Percentiles rank a stretch among this genome's conserved stretches.
Evolutionary conservation across 192 early-diverging fungal species (phyloP).

Genomic region (Gamsiella multidivaricata): DNA sequence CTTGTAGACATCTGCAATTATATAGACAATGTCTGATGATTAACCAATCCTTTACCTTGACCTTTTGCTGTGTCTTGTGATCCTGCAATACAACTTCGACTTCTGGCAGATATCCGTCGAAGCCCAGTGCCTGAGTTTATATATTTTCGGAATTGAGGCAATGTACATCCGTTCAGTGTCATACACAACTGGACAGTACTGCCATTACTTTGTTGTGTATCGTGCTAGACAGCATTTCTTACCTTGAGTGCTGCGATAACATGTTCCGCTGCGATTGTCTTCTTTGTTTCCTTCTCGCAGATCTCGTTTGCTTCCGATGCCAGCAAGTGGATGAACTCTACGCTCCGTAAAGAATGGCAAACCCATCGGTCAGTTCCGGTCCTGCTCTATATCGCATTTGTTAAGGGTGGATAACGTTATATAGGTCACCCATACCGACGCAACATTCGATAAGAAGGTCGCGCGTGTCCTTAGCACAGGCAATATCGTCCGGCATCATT

Average conservation of each 20-base stretch:
- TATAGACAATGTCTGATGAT: too few relatives aligned
- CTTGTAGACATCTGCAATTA: too few relatives aligned
- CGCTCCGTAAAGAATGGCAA: constrained; percentile 6
- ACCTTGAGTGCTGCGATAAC: constrained; percentile 89
- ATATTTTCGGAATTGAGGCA: constrained; percentile 5
- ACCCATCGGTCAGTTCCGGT: constrained; percentile 1
- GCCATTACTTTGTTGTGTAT: not conserved
- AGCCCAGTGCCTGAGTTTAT: constrained; percentile 78
- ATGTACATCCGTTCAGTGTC: not conserved
- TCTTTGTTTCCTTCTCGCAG: constrained; percentile 95
- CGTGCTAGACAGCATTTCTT: constrained; percentile 10
- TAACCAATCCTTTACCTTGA: too few relatives aligned
- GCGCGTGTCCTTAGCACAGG: constrained; percentile 94
- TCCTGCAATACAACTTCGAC: constrained; percentile 90
- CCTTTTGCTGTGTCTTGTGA: constrained; percentile 88
- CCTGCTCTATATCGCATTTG: not conserved
- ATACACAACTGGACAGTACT: not conserved
- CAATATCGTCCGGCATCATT: constrained; percentile 91
- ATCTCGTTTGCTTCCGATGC: constrained; percentile 95
- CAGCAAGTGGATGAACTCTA: constrained; percentile 96
- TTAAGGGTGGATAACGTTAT: constrained; percentile 2
- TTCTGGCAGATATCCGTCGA: constrained; percentile 91
- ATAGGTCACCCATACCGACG: constrained; percentile 75
- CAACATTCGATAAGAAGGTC: constrained; percentile 97
- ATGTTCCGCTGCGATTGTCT: constrained; percentile 98